phyloP scores from a whole-genome alignment of 2,329 filamentous ascomycete genomes.

The Paecilomyces formosus region DNA sequence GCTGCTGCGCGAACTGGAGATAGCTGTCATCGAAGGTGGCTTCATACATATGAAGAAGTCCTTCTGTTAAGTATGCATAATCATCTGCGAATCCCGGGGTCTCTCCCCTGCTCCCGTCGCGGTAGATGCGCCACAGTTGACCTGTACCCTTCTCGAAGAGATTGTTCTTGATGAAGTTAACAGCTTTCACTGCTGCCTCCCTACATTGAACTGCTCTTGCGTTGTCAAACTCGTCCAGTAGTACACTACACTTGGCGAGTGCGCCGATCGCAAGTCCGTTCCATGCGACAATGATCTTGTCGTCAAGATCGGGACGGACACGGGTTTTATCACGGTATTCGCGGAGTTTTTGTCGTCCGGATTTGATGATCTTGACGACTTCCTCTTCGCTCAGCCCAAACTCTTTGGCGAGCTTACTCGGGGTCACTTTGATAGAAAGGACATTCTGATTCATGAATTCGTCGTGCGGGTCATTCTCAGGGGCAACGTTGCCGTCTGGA shows the following conservation, averaged over 20 bases:
- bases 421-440: slow-evolving; percentile 61
- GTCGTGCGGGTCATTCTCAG: slow-evolving; percentile 78
- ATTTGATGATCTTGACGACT: slow-evolving; percentile 58
- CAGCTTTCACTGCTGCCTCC: slow-evolving; percentile 59
- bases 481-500: slow-evolving; percentile 76
- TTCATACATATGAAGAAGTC: slow-evolving; percentile 76
- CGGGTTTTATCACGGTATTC: slow-evolving; percentile 67
- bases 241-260: slow-evolving; percentile 66
- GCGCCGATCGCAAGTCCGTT: slow-evolving; percentile 84
- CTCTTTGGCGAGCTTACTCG: slow-evolving; percentile 63
- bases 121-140: slow-evolving; percentile 67
- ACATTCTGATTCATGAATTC: slow-evolving; percentile 95
- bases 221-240: slow-evolving; percentile 55
- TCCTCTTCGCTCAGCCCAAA: slow-evolving; percentile 66
- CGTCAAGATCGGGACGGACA: slow-evolving; percentile 69
- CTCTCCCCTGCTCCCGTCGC: slow-evolving; percentile 54
- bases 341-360: slow-evolving; percentile 60
- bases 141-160: slow-evolving; percentile 61
- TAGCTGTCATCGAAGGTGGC: slow-evolving; percentile 68
- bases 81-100: slow-evolving; percentile 81
- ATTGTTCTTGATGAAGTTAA: slow-evolving; percentile 62
- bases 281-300: slow-evolving; percentile 80
- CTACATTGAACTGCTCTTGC: slow-evolving; percentile 56
- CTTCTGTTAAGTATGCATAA: slow-evolving; percentile 81
- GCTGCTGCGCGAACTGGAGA: slow-evolving; percentile 69